Evolutionary conservation across 2,329 filamentous ascomycete species (phyloP), one percentile per base, ranked within the genome.

Genomic region (Sphaerulina vaccinii): DNA sequence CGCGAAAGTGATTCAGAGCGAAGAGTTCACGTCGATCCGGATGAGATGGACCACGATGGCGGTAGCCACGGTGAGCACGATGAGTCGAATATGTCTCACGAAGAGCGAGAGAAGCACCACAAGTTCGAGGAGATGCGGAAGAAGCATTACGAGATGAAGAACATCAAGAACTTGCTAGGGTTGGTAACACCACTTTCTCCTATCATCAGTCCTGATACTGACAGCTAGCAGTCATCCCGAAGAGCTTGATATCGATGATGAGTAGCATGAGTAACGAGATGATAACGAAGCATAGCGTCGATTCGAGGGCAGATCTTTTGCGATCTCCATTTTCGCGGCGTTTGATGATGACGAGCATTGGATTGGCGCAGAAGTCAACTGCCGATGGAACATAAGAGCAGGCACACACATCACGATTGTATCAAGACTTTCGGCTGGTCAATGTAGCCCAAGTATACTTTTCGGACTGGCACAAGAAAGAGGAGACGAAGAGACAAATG

Each of bases 61-160:
- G 76, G 75, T 68, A 78, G 78, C 59, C 78, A 82, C 71, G 80
- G 82, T 68, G 75, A 84, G 63, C 73, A 82, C 60, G 79, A 80
- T 49, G 80, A 83, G 38, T 79, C 65, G 16, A 67, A 72, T 44
- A 72, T 76, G 63, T 72, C 73, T 4, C 70, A 73, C 36, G 90
- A 96, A 70, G 91, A 95, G 69, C 78, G 78, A 56, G 90, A 93
- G 75, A 96, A 97, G 78, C 93, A 99, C 72, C 83, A 81, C 67
- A 84, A 87, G 68, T 99, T 99, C 70, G 91, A 96, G 75, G 79
- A 88, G 74, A 80, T 90, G 77, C 83, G 93, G 66, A 96, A 93
- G 84, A 92, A 85, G 76, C 93, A 99, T 73, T 99, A 99, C 73
- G 93, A 99, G 79, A 99, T 99, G 93, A 90, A 83, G 74, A 87